Evolutionary conservation across 495 filamentous ascomycete species (phyloP), one percentile per base, ranked within the genome.

Genomic region (Venustampulla echinocandica): DNA sequence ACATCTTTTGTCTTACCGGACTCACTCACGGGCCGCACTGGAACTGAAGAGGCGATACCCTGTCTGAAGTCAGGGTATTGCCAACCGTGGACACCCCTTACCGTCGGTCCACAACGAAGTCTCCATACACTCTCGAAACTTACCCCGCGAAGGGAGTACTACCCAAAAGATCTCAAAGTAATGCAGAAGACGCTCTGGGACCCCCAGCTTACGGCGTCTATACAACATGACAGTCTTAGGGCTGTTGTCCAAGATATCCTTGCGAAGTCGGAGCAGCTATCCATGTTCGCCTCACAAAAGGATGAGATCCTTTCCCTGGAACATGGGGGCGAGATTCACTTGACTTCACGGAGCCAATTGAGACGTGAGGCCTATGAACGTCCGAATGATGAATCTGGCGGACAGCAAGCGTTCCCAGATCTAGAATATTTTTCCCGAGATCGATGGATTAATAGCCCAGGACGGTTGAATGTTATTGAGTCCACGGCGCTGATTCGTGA

Each of bases 1-100:
- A 84, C 81, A 0, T 77, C 77, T 0, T 78, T 69, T 38, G 64
- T 66, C 17, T 18, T 83, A 0, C 72, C 76, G 0, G 82, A 86
- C 52, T 52, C 64, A 0, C 57, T 84, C 1, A 82, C 78, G 0
- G 57, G 63, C 0, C 63, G 63, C 14, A 84, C 78, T 5, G 82
- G 82, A 0, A 78, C 75, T 0, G 78, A 83, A 44, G 73, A 84
- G 52, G 64, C 68, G 0, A 57, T 86, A 4, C 42, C 56, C 2
- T 67, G 70, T 39, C 69, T 83, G 11, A 50, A 56, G 11, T 77
- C 74, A 0, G 70, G 60, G 56, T 70, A 22, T 65, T 75, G 55
- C 44, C 61, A 57, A 50, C 66, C 60, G 40, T 82, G 56, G 58
- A 61, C 19, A 4, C 46, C 47, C 32, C 52, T 58, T 41, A 70